phyloP scores from a whole-genome alignment of 306 rosid species.

The Acacia acuminata region DNA sequence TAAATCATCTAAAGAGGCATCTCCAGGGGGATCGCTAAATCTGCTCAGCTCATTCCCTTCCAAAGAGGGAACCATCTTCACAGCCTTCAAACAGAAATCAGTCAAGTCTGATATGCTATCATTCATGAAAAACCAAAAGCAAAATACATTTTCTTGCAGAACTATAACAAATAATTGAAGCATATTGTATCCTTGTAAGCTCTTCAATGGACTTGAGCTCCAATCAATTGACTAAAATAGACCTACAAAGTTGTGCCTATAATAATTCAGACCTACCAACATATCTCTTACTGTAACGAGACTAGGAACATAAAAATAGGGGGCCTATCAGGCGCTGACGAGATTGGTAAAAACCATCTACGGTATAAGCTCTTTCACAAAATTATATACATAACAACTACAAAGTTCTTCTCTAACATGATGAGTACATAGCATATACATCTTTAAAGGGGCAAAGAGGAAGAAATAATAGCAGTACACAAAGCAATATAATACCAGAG shows the following conservation, averaged over 20 bases:
- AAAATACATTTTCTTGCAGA: constrained; percentile 1
- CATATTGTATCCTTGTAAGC: constrained; percentile 16
- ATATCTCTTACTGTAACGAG: background rate
- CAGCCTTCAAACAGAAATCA: constrained; percentile 61
- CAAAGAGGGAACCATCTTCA: constrained; percentile 54
- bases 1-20: constrained; percentile 93
- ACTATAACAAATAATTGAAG: constrained; percentile 19
- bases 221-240: background rate
- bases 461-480: background rate
- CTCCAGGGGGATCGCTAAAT: constrained; percentile 98
- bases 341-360: background rate
- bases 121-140: constrained; percentile 5
- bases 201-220: background rate
- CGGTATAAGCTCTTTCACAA: background rate
- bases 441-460: background rate
- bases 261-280: background rate
- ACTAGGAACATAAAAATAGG: background rate
- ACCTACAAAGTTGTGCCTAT: background rate
- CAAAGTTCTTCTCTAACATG: background rate
- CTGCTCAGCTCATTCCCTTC: constrained; percentile 90
- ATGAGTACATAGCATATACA: background rate
- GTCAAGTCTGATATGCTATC: constrained; percentile 33
- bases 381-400: background rate
- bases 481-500: constrained; percentile 13
- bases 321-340: background rate